These are phyloP conservation scores for Alternaria incomplexa DNA, from an alignment of 2,329 filamentous ascomycete genomes.

Conservation along the genomic window DNA sequence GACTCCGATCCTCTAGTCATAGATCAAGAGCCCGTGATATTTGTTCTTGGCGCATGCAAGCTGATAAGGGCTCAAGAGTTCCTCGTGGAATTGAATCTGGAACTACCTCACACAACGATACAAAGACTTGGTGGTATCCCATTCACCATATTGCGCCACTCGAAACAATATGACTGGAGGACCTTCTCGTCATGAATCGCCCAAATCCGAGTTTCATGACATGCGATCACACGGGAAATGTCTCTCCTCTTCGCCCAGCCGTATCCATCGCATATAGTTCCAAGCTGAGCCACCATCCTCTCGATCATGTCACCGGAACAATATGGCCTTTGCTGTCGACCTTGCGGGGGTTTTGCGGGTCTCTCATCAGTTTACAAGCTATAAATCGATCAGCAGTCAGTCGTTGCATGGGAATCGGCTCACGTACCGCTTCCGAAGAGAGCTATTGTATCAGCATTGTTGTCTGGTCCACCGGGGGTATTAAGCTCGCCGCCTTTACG, in stretches of 20 bases:
- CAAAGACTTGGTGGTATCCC: background rate
- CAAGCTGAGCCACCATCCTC: too few relatives aligned
- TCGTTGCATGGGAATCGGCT: too few relatives aligned
- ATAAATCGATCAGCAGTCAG: too few relatives aligned
- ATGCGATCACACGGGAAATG: background rate
- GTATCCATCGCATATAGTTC: background rate
- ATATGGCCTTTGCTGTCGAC: too few relatives aligned
- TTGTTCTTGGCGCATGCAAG: background rate
- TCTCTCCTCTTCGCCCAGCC: background rate
- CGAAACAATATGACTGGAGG: background rate
- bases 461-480: too few relatives aligned
- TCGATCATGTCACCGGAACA: too few relatives aligned
- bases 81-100: conserved; percentile 10
- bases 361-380: too few relatives aligned
- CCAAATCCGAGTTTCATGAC: too few relatives aligned
- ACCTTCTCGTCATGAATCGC: background rate
- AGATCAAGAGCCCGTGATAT: background rate
- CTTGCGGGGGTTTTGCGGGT: too few relatives aligned
- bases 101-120: background rate
- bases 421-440: too few relatives aligned
- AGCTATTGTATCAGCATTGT: too few relatives aligned
- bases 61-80: background rate
- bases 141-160: background rate
- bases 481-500: too few relatives aligned
- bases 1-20: background rate